These are phyloP conservation scores for Gaultheria prostrata DNA, from an alignment of 148 eudicot species.

Conservation along the genomic window DNA sequence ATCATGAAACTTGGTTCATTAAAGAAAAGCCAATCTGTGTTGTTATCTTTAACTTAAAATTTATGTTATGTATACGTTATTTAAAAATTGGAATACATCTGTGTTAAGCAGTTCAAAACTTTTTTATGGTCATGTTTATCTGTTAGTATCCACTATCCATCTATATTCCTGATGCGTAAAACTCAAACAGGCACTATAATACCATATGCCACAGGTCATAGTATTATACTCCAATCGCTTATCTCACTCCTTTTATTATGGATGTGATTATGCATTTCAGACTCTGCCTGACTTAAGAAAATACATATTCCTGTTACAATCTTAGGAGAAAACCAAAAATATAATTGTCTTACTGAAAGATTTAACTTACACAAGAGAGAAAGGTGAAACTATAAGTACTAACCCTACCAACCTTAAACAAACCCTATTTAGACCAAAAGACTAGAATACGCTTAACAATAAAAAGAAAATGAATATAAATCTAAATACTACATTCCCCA, in stretches of 20 bases:
- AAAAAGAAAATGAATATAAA: too few relatives aligned
- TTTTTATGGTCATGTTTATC: not conserved
- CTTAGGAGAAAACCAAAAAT: too few relatives aligned
- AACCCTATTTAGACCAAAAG: too few relatives aligned
- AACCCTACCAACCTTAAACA: too few relatives aligned
- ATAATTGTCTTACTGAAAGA: too few relatives aligned
- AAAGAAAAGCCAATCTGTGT: not conserved
- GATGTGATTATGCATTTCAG: slow-evolving; percentile 3
- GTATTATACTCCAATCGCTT: not conserved
- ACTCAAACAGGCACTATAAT: not conserved
- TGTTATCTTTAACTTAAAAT: not conserved
- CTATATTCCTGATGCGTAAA: slow-evolving; percentile 5
- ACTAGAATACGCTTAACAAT: too few relatives aligned
- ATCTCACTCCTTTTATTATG: not conserved
- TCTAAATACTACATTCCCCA: too few relatives aligned
- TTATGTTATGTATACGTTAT: not conserved
- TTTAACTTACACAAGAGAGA: too few relatives aligned
- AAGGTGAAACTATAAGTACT: too few relatives aligned
- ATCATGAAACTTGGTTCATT: not conserved
- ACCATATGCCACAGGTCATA: not conserved
- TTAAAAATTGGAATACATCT: not conserved
- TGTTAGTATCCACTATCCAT: slow-evolving; percentile 13
- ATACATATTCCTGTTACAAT: not conserved
- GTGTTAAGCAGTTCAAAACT: not conserved
- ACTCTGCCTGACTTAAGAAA: not conserved